A percentile compares a stretch with the other conserved stretches of the same genome.
Evolutionary conservation across 306 rosid genomes (phyloP).

Genomic region (Acacia confusa): DNA sequence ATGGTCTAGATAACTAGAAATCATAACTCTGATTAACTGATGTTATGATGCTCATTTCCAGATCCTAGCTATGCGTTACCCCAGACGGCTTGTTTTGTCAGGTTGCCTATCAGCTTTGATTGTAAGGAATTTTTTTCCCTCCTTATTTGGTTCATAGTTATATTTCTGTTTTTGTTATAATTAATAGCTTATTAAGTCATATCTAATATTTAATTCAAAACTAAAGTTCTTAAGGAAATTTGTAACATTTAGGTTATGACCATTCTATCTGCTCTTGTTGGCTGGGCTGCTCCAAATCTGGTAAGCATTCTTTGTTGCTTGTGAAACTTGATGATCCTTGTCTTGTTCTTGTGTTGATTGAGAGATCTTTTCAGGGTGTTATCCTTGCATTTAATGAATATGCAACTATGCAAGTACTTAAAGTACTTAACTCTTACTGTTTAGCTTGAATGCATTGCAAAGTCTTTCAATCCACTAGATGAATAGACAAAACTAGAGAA

Average conservation of each 20-base stretch:
- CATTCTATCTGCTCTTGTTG: slow-evolving; percentile 65
- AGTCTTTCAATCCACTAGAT: neutral
- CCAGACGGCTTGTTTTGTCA: slow-evolving; percentile 64
- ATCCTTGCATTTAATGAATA: neutral
- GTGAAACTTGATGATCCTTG: neutral
- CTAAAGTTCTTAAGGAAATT: slow-evolving; percentile 16
- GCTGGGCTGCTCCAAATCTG: slow-evolving; percentile 83
- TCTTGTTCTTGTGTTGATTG: slow-evolving; percentile 2
- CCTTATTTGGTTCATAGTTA: neutral
- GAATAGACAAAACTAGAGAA: neutral
- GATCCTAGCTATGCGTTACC: slow-evolving; percentile 80
- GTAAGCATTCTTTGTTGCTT: slow-evolving; percentile 33
- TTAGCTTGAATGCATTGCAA: neutral
- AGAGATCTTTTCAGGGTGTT: neutral
- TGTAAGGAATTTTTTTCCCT: slow-evolving; percentile 49
- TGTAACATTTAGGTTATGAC: slow-evolving; percentile 64
- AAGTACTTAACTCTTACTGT: neutral
- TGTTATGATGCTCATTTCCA: slow-evolving; percentile 31
- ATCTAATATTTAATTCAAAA: neutral
- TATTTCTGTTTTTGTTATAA: neutral
- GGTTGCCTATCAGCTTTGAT: slow-evolving; percentile 69
- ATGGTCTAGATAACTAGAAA: neutral
- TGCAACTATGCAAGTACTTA: neutral
- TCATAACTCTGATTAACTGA: neutral
- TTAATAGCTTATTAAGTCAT: neutral